Evolutionary conservation across 768 basidiomycete genomes (phyloP), one percentile per base, ranked within the genome.

Genomic region (Roridomyces roridus): DNA sequence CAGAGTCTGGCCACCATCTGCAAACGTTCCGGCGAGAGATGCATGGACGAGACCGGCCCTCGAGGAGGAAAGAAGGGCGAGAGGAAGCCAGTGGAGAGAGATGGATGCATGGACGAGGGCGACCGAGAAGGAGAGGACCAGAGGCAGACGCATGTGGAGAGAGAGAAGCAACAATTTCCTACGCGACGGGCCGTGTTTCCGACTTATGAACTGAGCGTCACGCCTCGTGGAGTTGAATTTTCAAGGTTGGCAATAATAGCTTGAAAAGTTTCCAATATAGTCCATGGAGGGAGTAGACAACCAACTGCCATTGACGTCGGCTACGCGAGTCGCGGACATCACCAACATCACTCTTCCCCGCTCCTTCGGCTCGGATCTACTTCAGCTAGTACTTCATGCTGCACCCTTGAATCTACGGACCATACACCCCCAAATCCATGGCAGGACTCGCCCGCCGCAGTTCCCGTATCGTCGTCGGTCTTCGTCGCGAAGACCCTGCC

Each of bases 401-500:
- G 2, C 15, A 18, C 10, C 34, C 43, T 52, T 46, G 42, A 35
- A 44, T 55, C n/a, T n/a, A n/a, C n/a, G n/a, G n/a, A n/a, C n/a
- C n/a, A n/a, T n/a, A n/a, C n/a, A n/a, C n/a, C n/a, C n/a, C n/a
- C n/a, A n/a, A n/a, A n/a, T n/a, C n/a, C n/a, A n/a, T n/a, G n/a
- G n/a, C n/a, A n/a, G n/a, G 4, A 29, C n/a, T 37, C 60, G 37
- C 18, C 40, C 12, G 18, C 36, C 25, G 14, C 46, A 35, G 7
- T 45, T 21, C 36, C 35, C 62, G 47, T 25, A 18, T 75, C 41
- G 70, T 69, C 1, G 58, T 77, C 12, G 75, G 71, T n/a, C 69
- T 77, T 23, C 72, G 75, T 17, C 84, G 88, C 35, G 95, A 97
- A 70, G 90, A 96, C 67, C 87, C 90, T 0, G 62, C 72, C 26